phyloP scores from a whole-genome alignment of 176 grass and related monocot species.

The Cenchrus fungigraminus region DNA sequence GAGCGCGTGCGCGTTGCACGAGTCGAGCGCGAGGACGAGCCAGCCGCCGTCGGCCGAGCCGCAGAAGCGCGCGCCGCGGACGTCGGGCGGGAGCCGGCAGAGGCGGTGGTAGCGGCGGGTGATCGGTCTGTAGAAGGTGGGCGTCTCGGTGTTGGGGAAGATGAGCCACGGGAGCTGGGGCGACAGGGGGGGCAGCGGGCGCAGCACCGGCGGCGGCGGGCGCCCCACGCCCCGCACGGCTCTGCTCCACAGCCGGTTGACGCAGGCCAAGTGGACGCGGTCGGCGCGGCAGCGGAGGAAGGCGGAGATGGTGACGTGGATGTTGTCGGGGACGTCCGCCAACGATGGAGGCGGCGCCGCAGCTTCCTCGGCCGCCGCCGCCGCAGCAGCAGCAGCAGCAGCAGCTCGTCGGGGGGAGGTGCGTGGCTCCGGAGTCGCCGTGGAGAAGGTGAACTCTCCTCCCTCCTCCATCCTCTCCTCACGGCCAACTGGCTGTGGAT shows the following conservation, averaged over 20 bases:
- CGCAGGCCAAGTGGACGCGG: conserved; percentile 42
- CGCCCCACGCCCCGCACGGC: conserved; percentile 10
- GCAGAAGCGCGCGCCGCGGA: conserved; percentile 40
- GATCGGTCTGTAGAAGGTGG: conserved; percentile 44
- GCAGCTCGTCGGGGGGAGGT: background rate
- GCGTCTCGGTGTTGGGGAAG: conserved; percentile 45
- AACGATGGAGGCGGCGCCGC: background rate
- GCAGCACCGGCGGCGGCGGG: conserved; percentile 8
- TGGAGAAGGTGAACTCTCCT: background rate
- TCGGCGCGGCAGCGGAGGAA: conserved; percentile 39
- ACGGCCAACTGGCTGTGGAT: background rate
- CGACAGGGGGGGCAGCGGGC: conserved; percentile 2
- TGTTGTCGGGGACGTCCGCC: conserved; percentile 33
- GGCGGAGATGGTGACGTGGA: conserved; percentile 36
- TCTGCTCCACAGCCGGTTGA: background rate
- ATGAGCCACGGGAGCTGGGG: conserved; percentile 51
- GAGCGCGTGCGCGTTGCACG: conserved; percentile 22
- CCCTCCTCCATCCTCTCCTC: background rate
- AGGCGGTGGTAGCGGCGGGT: conserved; percentile 1
- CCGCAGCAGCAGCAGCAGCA: background rate
- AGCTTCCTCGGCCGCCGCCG: background rate
- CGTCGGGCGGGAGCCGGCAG: conserved; percentile 31
- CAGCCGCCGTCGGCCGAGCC: conserved; percentile 43
- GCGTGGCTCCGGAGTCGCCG: background rate
- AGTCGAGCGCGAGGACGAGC: conserved; percentile 40